phyloP scores from a whole-genome alignment of 1,284 basidiomycete species.

The Puccinia polysora region DNA sequence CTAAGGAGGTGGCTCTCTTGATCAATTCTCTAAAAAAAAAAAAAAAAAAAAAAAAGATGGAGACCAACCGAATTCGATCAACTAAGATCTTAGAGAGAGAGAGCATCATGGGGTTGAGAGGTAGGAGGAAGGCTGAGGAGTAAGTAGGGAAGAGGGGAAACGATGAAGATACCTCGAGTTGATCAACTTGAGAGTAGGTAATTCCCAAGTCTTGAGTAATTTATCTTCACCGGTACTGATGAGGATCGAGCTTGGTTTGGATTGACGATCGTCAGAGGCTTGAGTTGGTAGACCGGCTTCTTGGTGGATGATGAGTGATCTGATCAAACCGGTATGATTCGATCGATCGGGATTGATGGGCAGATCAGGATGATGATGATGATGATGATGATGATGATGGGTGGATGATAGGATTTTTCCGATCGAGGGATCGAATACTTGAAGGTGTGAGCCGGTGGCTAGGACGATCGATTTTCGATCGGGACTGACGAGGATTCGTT shows the following conservation, averaged over 20 bases:
- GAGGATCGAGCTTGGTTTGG: not conserved
- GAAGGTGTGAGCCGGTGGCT: no score
- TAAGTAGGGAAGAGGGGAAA: not conserved
- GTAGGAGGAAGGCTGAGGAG: not conserved
- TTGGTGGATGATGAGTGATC: conserved; percentile 37
- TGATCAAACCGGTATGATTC: conserved; percentile 27
- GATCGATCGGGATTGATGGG: not conserved
- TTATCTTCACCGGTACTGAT: conserved; percentile 41
- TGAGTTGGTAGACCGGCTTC: no score
- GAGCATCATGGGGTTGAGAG: not conserved
- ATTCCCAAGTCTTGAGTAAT: conserved; percentile 32
- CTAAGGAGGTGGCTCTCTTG: conserved; percentile 34
- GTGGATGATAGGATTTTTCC: no score
- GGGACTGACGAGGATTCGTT: no score
- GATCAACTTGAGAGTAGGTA: conserved; percentile 27
- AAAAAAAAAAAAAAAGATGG: no score
- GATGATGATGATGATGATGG: no score
- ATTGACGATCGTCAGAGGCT: not conserved
- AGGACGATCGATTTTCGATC: no score
- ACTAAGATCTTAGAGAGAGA: no score
- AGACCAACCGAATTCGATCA: no score
- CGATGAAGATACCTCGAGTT: conserved; percentile 18
- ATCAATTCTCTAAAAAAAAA: conserved; percentile 35
- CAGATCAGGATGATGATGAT: no score
- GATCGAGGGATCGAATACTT: no score